Percentiles rank a stretch among this genome's conserved stretches.
Conservation (phyloP, 2,329 filamentous ascomycete species). For the Cladophialophora exuberans region DNA sequence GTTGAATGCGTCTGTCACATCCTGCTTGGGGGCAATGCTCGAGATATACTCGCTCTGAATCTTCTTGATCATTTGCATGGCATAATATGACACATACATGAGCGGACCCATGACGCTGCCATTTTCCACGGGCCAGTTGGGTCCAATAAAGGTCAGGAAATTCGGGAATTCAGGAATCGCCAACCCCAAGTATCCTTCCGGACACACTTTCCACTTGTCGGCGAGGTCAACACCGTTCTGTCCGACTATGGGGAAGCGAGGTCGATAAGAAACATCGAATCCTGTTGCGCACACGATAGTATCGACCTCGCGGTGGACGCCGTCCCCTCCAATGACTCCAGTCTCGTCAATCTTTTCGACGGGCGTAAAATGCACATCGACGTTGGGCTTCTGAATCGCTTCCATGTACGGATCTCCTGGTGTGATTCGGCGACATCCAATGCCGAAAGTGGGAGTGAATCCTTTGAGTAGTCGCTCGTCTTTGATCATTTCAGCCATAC, state of each 20-base stretch:
- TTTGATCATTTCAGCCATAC: constrained; percentile 57
- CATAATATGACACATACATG: constrained; percentile 45
- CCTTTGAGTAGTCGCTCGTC: constrained; percentile 54
- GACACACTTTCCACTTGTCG: constrained; percentile 47
- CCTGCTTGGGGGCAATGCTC: constrained; percentile 41
- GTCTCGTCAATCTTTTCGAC: constrained; percentile 51
- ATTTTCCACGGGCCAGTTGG: constrained; percentile 49
- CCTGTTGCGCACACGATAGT: constrained; percentile 47
- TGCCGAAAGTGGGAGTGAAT: constrained; percentile 50
- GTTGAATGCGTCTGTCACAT: constrained; percentile 40
- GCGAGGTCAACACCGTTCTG: constrained; percentile 46
- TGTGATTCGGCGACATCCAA: constrained; percentile 52
- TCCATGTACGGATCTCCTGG: constrained; percentile 57
- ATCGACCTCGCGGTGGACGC: constrained; percentile 39
- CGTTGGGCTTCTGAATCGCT: constrained; percentile 54
- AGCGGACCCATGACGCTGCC: constrained; percentile 50
- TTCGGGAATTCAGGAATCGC: constrained; percentile 36
- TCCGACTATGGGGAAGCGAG: constrained; percentile 49
- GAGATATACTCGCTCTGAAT: constrained; percentile 48
- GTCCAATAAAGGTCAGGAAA: constrained; percentile 35
- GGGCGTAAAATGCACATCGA: constrained; percentile 55
- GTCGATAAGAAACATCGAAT: constrained; percentile 45
- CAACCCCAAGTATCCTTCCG: constrained; percentile 35
- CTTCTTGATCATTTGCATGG: constrained; percentile 45
- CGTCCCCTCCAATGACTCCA: constrained; percentile 43